Base-by-base conservation (phyloP, 805 yeast genomes). In the Candida incommunis region DNA sequence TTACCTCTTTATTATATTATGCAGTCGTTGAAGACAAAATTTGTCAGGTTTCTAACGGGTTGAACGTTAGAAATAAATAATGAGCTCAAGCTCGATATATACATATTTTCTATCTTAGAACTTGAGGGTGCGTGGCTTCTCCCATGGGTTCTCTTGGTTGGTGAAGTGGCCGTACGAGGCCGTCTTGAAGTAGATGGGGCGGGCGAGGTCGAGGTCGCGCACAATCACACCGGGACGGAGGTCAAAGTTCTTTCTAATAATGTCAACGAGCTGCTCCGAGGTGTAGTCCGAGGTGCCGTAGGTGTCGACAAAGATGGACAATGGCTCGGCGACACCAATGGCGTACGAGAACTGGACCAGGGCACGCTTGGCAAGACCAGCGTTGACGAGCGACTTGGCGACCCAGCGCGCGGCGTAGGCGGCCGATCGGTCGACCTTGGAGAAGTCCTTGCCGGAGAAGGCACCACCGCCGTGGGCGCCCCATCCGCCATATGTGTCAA, bases 381-480 rank as follows among this genome's bases (percentile, higher is more conserved):
- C 96, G 60, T 76, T 73, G 54, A 92, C 94, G 60, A 92, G 78
- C 46, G 98, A 92, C 76, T 92, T 92, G 68, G 98, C 98, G 61
- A 92, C 96, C 98, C 98, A 92, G 76, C 98, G 87, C 60, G 98
- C 98, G 63, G 98, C 96, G 67, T 92, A 92, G 57, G 98, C 98
- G 65, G 98, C 98, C 54, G 97, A 90, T 75, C 98, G 85, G 71
- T 92, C 98, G 63, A 92, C 98, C 78, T 92, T 92, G 68, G 96
- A 86, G 84, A 85, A 92, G 72, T 92, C 98, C 78, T 92, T 92
- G 71, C 98, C 98, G 54, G 95, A 83, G 87, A 92, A 92, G 54
- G 98, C 98, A 77, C 98, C 98, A 77, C 98, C 98, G 73, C 98
- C 98, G 77, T 92, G 98, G 63, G 98, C 97, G 72, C 98, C 96